Conservation (phyloP, 371 early-diverging fungal species). For the Mucor indicus region DNA sequence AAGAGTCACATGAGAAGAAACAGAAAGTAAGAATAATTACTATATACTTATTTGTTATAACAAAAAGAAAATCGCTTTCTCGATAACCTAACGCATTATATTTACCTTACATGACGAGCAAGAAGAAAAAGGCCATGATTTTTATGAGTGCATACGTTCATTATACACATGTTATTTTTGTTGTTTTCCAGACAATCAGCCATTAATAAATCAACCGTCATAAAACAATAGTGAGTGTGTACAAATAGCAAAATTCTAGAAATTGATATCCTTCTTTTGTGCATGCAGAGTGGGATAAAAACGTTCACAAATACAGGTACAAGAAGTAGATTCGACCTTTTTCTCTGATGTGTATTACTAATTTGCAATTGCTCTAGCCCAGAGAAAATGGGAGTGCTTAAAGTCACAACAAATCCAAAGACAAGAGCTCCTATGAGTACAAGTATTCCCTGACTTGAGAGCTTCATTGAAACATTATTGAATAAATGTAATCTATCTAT, state of each 20-base stretch:
- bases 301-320: neutral
- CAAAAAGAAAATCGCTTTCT: slow-evolving; percentile 1
- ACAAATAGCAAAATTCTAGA: no score
- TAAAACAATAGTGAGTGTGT: no score
- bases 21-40: slow-evolving; percentile 3
- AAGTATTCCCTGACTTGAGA: neutral
- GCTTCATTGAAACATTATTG: neutral
- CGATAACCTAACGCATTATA: neutral
- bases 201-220: no score
- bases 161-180: no score
- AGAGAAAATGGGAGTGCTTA: neutral
- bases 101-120: slow-evolving; percentile 4
- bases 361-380: slow-evolving; percentile 1
- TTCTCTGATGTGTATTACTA: neutral
- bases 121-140: slow-evolving; percentile 2
- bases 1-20: slow-evolving; percentile 1
- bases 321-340: neutral
- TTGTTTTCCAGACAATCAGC: no score
- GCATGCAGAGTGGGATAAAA: neutral
- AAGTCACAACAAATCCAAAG: neutral
- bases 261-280: neutral
- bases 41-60: slow-evolving; percentile 1
- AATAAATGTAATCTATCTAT: neutral
- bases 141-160: no score
- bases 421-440: neutral